Evolutionary conservation across 257 asterid species (phyloP), one percentile per base, ranked within the genome.

Genomic region (Plantago ovata): DNA sequence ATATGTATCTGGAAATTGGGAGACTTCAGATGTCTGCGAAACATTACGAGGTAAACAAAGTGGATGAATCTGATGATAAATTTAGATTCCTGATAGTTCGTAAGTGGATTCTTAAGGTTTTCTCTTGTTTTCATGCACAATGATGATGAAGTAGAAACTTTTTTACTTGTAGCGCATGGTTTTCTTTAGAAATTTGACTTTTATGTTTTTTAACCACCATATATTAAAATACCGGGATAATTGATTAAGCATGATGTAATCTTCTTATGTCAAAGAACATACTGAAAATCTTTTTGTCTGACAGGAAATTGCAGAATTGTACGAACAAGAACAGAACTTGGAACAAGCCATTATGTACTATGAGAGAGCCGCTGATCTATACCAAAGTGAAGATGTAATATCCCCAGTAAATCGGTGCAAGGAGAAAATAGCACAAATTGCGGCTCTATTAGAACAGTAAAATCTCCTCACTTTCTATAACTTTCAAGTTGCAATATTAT

Each of bases 231-330:
- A n/a, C 19, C 23, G 22, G n/a, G 22, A 7, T 45, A 15, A 15
- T 46, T 16, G 0, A 4, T 1, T 47, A 18, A 19, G 18, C 53
- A 16, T 65, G n/a, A 2, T 12, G 45, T 46, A n/a, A 39, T 40
- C 38, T 50, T 24, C 2, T 21, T 10, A 58, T 62, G 12, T 33
- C 54, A 13, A 52, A 24, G 49, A 55, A 24, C 20, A 38, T 13
- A 57, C 12, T 16, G 24, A 39, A 52, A 46, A 9, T 40, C 47
- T 65, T 59, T 50, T 43, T 45, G 62, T 11, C 55, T 23, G 66
- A 55, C 79, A 87, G 96, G 98, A 91, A 83, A 91, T 91, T 64
- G 96, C 96, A 11, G 98, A 91, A 72, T 43, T 91, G 64, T 81
- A 64, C 45, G 98, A 91, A 79, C 89, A 85, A 72, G 87, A 87